Conservation (phyloP, 805 yeast genomes). For the Yamadazyma takamatsuzukensis region DNA sequence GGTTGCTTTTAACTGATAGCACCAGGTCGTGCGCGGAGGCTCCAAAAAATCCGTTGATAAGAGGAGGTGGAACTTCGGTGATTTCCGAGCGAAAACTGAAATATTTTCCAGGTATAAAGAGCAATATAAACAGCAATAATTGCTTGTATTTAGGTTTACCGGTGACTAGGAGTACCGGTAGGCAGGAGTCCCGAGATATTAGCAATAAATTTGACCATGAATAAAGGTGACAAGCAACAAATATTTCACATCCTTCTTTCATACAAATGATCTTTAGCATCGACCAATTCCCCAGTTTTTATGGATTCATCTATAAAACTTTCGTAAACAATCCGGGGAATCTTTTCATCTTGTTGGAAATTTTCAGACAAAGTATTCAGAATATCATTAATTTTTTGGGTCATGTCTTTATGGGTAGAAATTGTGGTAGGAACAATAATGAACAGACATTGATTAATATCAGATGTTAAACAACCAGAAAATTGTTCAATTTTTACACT, state of each 20-base stretch:
- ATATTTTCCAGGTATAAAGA: no score
- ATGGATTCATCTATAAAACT: slow-evolving; percentile 30
- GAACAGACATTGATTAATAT: slow-evolving; percentile 6
- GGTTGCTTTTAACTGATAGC: background rate
- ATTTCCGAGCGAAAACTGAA: no score
- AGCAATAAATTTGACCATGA: no score
- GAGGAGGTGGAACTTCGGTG: no score
- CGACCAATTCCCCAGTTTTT: slow-evolving; percentile 19
- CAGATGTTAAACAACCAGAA: slow-evolving; percentile 26
- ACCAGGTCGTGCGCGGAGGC: no score
- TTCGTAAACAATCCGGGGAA: slow-evolving; percentile 35
- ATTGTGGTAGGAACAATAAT: slow-evolving; percentile 11
- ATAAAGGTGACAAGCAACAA: no score
- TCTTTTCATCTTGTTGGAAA: slow-evolving; percentile 9
- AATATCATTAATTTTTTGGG: slow-evolving; percentile 12
- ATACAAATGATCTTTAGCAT: slow-evolving; percentile 24
- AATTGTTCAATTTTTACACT: slow-evolving; percentile 39
- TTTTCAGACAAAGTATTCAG: slow-evolving; percentile 10
- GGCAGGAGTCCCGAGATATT: no score
- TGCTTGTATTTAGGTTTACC: no score
- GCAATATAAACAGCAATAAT: no score
- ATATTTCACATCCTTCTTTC: no score
- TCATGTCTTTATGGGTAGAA: slow-evolving; percentile 2
- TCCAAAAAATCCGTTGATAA: no score
- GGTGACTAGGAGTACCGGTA: no score